Base-by-base conservation (phyloP, 345 rosid genomes). In the Citrus trifoliata region DNA sequence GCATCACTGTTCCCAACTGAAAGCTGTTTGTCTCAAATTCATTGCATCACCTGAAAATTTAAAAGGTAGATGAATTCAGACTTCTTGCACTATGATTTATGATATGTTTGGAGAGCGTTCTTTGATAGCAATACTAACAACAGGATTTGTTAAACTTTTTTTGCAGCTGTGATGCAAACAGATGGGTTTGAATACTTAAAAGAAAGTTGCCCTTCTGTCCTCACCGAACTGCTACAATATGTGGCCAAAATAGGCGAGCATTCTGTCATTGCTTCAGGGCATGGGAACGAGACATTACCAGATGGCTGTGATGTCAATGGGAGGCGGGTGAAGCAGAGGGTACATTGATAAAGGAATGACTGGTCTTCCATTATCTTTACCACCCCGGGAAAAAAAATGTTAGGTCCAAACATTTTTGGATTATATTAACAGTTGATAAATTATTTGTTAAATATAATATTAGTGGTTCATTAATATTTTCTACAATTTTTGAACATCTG, bases 91-190 rank as follows among this genome's bases (percentile, higher is more conserved):
- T 24, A 38, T 53, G 19, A 10, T 16, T 7, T 42, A 48, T 51
- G 22, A 46, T 4, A 3, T 53, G 38, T 46, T 30, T 25, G 25
- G 25, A 10, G 63, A 61, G 56, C 6, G 19, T 5, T 63, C 74
- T 18, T 61, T 2, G 58, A 38, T 12, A 27, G 19, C 28, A 30
- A 48, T 33, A 22, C 63, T 64, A 64, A 75, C 42, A 64, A 28
- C 22, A 19, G 51, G 21, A 27, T 10, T 42, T 27, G 46, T 82
- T 42, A 42, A 33, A 62, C 63, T 46, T 53, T 78, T 63, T 73
- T 67, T 75, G 33, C 85, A 91, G 97, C 90, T 75, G 97, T 91
- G 86, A 89, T 89, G 93, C 91, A 93, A 82, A 89, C 92, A 28
- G 97, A 93, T 66, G 97, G 95, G 51, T 93, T 88, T 79, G 89